Conservation (phyloP, 2,329 filamentous ascomycete genomes). For the Xylariales sp. region DNA sequence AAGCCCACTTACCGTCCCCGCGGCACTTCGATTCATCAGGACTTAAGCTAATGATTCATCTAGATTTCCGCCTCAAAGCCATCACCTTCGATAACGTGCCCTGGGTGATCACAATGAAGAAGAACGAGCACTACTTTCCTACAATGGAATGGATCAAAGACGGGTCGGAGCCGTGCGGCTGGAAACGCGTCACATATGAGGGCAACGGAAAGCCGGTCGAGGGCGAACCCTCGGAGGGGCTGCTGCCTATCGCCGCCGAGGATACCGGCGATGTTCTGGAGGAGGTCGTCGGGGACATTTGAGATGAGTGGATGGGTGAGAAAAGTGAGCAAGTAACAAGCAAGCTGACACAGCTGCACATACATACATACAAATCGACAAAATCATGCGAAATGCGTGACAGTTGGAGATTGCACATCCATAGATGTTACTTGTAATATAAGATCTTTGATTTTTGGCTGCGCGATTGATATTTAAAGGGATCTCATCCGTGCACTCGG, state of each 20-base stretch:
- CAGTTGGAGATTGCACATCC: too few relatives aligned
- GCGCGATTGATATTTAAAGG: too few relatives aligned
- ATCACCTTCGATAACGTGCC: conserved; percentile 98
- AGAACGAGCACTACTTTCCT: conserved; percentile 94
- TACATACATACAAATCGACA: too few relatives aligned
- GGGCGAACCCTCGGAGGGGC: conserved; percentile 50
- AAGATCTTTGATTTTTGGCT: too few relatives aligned
- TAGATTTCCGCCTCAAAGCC: conserved; percentile 91
- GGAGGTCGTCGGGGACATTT: conserved; percentile 1
- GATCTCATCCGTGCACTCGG: too few relatives aligned
- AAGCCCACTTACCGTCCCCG: conserved; percentile 27
- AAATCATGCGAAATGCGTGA: too few relatives aligned
- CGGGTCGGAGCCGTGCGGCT: conserved; percentile 51
- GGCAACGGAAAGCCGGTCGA: conserved; percentile 42
- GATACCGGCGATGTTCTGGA: conserved; percentile 41
- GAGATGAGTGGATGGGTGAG: too few relatives aligned
- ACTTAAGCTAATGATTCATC: not conserved
- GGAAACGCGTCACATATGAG: conserved; percentile 60
- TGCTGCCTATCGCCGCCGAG: conserved; percentile 31
- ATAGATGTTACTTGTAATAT: too few relatives aligned
- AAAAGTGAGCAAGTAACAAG: too few relatives aligned
- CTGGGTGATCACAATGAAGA: conserved; percentile 99
- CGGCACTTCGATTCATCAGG: not conserved
- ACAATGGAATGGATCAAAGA: conserved; percentile 68
- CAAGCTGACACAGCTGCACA: too few relatives aligned